Evolutionary conservation across 2,329 filamentous ascomycete genomes (phyloP), one percentile per base, ranked within the genome.

Genomic region (Ceratocystis diversiconidia): DNA sequence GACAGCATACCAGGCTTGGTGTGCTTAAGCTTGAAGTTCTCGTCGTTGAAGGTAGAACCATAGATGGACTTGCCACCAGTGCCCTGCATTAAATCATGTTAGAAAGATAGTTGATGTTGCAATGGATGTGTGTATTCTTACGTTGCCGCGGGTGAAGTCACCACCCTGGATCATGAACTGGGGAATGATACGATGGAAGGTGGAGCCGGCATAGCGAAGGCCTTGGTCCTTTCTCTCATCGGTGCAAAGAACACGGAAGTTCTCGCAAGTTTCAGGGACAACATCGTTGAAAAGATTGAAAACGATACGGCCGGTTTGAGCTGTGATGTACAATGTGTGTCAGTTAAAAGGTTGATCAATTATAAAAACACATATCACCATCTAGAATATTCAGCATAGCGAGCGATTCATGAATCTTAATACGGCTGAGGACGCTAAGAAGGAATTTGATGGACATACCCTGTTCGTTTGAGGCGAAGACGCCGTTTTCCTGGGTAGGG

Each of bases 161-260:
- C 90, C 90, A 76, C 90, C 91, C 84, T 95, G 91, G 72, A 95
- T 87, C 91, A 95, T 95, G 84, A 95, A 95, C 67, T 90, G 77
- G 72, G 88, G 88, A 78, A 95, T 95, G 78, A 96, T 87, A 73
- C 91, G 90, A 84, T 96, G 90, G 87, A 95, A 95, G 71, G 83
- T 82, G 72, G 89, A 94, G 74, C 84, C 85, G 76, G 83, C 77
- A 83, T 95, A 96, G 72, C 90, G 89, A 77, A 88, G 86, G 74
- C 89, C 89, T 79, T 90, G 84, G 79, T 90, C 84, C 81, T 89
- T 83, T 71, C 82, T 85, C 81, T 89, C 83, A 71, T 82, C 82
- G 69, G 86, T 90, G 87, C 88, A 91, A 73, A 94, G 88, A 75
- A 85, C 85, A 71, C 83, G 84, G 85, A 95, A 95, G 85, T 94